phyloP scores from a whole-genome alignment of 2,329 filamentous ascomycete species.

The Teratosphaeria destructans region DNA sequence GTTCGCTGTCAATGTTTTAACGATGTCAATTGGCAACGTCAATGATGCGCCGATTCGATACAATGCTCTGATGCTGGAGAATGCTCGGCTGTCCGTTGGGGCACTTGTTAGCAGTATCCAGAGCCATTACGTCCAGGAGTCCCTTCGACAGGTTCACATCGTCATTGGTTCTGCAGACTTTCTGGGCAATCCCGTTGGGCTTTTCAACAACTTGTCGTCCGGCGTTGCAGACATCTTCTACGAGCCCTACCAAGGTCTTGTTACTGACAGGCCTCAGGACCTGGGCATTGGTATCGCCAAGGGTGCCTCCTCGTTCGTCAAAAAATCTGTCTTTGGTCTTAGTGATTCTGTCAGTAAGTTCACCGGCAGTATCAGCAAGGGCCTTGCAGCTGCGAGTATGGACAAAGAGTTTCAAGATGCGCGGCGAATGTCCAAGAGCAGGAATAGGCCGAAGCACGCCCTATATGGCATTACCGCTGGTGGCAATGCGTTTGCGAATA shows the following conservation, averaged over 20 bases:
- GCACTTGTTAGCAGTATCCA: slow-evolving; percentile 77
- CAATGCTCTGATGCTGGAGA: slow-evolving; percentile 89
- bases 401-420: slow-evolving; percentile 99
- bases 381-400: slow-evolving; percentile 84
- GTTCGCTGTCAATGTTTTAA: slow-evolving; percentile 98
- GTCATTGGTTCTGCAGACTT: slow-evolving; percentile 96
- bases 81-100: slow-evolving; percentile 79
- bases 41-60: slow-evolving; percentile 93
- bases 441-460: slow-evolving; percentile 93
- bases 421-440: slow-evolving; percentile 80
- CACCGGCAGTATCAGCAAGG: slow-evolving; percentile 94
- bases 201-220: slow-evolving; percentile 97
- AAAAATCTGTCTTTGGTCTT: slow-evolving; percentile 96
- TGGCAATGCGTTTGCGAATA: slow-evolving; percentile 88
- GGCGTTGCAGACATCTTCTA: slow-evolving; percentile 98
- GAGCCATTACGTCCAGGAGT: slow-evolving; percentile 94
- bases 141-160: slow-evolving; percentile 90
- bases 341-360: slow-evolving; percentile 97
- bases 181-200: slow-evolving; percentile 88
- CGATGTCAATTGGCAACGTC: slow-evolving; percentile 98
- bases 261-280: slow-evolving; percentile 90
- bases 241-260: slow-evolving; percentile 94
- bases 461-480: slow-evolving; percentile 92
- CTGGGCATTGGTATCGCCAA: slow-evolving; percentile 92
- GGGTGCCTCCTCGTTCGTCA: slow-evolving; percentile 91